Base-by-base conservation (phyloP, 345 rosid species). In the Boechera stricta region DNA sequence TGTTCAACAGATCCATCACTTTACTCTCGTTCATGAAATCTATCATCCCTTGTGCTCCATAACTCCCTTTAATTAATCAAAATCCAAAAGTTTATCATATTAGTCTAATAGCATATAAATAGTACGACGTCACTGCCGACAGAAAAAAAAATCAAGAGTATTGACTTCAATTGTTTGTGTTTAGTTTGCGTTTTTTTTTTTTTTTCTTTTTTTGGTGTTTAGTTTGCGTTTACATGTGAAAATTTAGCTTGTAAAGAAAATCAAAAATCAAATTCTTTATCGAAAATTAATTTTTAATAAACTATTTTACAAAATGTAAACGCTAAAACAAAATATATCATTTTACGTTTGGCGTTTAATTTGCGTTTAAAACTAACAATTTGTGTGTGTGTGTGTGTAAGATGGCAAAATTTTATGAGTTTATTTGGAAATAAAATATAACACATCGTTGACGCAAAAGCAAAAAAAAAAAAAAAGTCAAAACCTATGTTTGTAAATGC, bases 11-110 rank as follows among this genome's bases (percentile, higher is more conserved):
- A 83, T 94, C 97, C 96, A 87, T 91, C 84, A 91, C 49, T 87
- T 94, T 94, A 80, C 91, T 89, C 81, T 91, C 97, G 32, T 90
- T 94, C 98, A 94, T 93, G 73, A 90, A 93, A 81, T 93, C 96
- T 82, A 87, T 91, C 96, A 90, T 88, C 47, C 94, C 96, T 78
- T 91, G 78, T 39, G 64, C 73, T 72, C 73, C 81, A 63, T 78
- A 72, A 32, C 51, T 66, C 58, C 73, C 81, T 78, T 29, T 31
- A 56, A 26, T 45, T 5, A 1, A 15, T 21, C 4, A 8, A 62
- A 15, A 26, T 7, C 16, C 52, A 41, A 38, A 38, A 36, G 5
- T n/a, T 61, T 7, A 53, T 10, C 52, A 16, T 28, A 49, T 60
- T 48, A 47, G 58, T 59, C 6, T 26, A 39, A 39, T 39, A 39